phyloP scores from a whole-genome alignment of 495 filamentous ascomycete genomes.

The Trichoderma asperelloides region DNA sequence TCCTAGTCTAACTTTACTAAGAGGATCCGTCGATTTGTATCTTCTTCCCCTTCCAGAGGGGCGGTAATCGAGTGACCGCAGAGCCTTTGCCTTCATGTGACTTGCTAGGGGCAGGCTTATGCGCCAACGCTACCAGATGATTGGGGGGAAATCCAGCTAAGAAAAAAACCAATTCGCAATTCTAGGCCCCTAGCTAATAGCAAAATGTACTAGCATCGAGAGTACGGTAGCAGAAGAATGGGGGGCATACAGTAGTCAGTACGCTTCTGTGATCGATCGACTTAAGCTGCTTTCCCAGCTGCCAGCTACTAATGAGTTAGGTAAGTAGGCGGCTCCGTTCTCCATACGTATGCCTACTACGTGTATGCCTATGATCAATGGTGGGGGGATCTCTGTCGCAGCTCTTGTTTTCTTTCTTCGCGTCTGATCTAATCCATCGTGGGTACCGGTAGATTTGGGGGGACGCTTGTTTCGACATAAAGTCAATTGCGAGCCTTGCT shows the following conservation, averaged over 20 bases:
- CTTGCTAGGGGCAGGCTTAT: slow-evolving; percentile 2
- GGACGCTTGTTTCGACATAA: not conserved
- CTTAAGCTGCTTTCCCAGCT: not conserved
- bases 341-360: not conserved
- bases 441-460: not conserved
- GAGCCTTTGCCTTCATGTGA: not conserved
- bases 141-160: not conserved
- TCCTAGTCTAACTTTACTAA: not conserved
- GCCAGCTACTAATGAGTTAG: not conserved
- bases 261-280: not conserved
- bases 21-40: not conserved
- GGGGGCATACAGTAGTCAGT: not conserved
- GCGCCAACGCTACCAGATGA: not conserved
- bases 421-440: not conserved
- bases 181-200: not conserved
- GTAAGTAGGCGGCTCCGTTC: not conserved
- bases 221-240: not conserved
- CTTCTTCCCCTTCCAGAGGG: not conserved
- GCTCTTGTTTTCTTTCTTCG: not conserved
- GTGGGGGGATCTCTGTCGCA: not conserved
- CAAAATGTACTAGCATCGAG: not conserved
- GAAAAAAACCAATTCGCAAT: not conserved
- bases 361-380: not conserved
- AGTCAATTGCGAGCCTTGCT: not conserved
- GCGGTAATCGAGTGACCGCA: slow-evolving; percentile 4